Evolutionary conservation across 2,329 filamentous ascomycete genomes (phyloP).

Genomic region (Eutypa lata): DNA sequence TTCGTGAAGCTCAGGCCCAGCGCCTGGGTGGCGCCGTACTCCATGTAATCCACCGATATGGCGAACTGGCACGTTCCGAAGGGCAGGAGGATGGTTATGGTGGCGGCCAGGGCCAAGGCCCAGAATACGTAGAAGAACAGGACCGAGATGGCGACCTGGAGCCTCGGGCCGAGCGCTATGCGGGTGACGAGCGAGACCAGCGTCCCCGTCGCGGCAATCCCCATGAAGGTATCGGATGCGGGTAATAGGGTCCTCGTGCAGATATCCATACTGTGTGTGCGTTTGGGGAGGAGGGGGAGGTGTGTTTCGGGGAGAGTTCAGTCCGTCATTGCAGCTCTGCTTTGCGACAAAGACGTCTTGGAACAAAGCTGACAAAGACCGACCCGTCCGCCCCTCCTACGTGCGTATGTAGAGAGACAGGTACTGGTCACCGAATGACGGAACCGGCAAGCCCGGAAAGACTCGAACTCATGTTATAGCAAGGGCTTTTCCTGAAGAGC

Average conservation of each 20-base stretch:
- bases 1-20: neutral
- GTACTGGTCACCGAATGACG: neutral
- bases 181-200: neutral
- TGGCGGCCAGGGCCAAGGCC: neutral
- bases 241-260: slow-evolving; percentile 1
- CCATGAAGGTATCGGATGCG: neutral
- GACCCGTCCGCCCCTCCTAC: no score
- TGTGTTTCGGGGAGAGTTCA: no score
- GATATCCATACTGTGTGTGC: slow-evolving; percentile 6
- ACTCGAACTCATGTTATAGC: neutral
- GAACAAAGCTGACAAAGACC: no score
- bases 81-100: neutral
- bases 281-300: no score
- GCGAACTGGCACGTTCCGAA: neutral
- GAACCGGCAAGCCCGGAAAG: neutral
- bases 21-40: neutral
- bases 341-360: neutral
- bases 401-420: no score
- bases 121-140: neutral
- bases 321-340: neutral
- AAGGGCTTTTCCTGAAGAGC: neutral
- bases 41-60: neutral
- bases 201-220: neutral
- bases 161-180: neutral
- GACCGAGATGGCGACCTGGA: neutral